Evolutionary conservation across 192 early-diverging fungal species (phyloP).

Genomic region (Coemansia erecta): DNA sequence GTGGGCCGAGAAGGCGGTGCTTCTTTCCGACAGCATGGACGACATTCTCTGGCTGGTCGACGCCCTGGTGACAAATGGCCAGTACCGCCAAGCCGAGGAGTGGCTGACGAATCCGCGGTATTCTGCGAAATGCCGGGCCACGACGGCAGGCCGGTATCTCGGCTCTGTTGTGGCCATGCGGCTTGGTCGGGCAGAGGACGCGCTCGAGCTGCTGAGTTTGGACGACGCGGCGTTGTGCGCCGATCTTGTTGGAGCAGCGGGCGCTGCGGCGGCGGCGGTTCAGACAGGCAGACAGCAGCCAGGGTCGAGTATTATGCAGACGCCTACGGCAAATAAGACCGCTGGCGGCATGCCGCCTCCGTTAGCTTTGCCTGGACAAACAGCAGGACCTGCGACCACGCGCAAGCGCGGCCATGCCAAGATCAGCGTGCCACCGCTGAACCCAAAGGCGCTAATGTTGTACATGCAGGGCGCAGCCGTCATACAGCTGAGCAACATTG

Average conservation of each 20-base stretch:
- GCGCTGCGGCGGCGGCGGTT: neutral
- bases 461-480: conserved; percentile 54
- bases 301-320: neutral
- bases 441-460: conserved; percentile 35
- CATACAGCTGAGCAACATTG: conserved; percentile 42
- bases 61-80: conserved; percentile 50
- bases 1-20: conserved; percentile 46
- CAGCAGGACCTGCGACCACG: conserved; percentile 4
- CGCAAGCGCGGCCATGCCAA: neutral
- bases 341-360: neutral
- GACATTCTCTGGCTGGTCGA: conserved; percentile 49
- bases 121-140: conserved; percentile 15
- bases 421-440: conserved; percentile 16
- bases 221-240: neutral
- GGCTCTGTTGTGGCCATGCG: conserved; percentile 49
- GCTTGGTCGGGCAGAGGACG: conserved; percentile 48
- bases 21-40: conserved; percentile 28
- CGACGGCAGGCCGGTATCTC: conserved; percentile 30
- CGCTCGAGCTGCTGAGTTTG: conserved; percentile 29
- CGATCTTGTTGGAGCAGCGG: neutral
- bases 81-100: conserved; percentile 50
- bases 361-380: neutral
- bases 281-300: neutral
- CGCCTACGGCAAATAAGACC: neutral
- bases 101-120: conserved; percentile 33